Percentiles rank a stretch among this genome's conserved stretches.
phyloP scores from a whole-genome alignment of 2,329 filamentous ascomycete species.

The Lecanosticta acicola region DNA sequence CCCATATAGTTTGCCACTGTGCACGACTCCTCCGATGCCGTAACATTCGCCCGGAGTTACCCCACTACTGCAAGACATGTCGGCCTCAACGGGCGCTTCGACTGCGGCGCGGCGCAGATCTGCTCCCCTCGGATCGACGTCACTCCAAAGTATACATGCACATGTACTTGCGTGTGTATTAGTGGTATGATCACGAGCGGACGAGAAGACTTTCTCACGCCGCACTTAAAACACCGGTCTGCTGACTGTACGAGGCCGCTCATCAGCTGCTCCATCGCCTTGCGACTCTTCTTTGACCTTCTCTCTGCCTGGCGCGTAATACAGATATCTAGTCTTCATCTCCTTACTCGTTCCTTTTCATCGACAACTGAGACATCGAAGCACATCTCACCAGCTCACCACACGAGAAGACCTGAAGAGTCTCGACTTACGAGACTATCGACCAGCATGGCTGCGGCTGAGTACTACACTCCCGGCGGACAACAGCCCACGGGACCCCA shows the following conservation, averaged over 20 bases:
- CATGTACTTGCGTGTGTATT: neutral
- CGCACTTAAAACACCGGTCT: slow-evolving; percentile 1
- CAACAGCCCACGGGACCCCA: slow-evolving; percentile 8
- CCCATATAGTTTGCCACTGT: slow-evolving; percentile 1
- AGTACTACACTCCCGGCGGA: slow-evolving; percentile 23
- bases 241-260: slow-evolving; percentile 5
- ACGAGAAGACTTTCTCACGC: neutral
- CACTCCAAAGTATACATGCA: slow-evolving; percentile 1
- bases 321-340: neutral
- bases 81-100: neutral
- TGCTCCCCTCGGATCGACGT: neutral
- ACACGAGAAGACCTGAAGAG: neutral
- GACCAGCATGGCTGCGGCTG: slow-evolving; percentile 25
- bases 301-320: neutral
- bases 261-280: slow-evolving; percentile 3
- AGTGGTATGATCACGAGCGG: slow-evolving; percentile 2
- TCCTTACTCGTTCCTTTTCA: slow-evolving; percentile 1
- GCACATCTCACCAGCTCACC: neutral
- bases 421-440: neutral
- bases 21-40: neutral
- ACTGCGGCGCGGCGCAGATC: slow-evolving; percentile 1
- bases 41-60: too few species aligned
- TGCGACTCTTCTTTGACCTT: slow-evolving; percentile 1
- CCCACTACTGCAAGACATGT: neutral
- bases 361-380: neutral